Percentiles rank a stretch among this genome's conserved stretches.
Evolutionary conservation across 169 alveolate genomes (phyloP).

Genomic region (Plasmodium falciparum): DNA sequence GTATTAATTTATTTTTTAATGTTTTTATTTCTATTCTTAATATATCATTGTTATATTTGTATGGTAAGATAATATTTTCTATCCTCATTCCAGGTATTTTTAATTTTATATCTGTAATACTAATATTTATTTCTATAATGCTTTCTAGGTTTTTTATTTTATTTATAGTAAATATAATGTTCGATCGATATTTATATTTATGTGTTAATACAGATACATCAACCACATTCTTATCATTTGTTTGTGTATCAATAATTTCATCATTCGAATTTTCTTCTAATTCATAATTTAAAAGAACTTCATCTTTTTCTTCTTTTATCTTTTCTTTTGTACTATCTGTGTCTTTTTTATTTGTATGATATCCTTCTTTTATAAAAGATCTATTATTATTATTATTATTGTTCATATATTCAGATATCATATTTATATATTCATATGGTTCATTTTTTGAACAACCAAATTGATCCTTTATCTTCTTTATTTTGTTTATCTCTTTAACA

Average conservation of each 20-base stretch:
- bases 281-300: conserved; percentile 6
- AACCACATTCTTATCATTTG: conserved; percentile 32
- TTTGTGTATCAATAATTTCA: conserved; percentile 17
- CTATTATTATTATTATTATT: neutral
- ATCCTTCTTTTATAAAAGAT: neutral
- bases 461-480: too few species aligned
- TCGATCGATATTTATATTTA: conserved; percentile 53
- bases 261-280: neutral
- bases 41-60: conserved; percentile 43
- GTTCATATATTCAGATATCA: neutral
- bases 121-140: conserved; percentile 46
- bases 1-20: neutral
- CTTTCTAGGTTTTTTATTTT: conserved; percentile 51
- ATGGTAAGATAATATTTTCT: conserved; percentile 49
- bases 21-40: conserved; percentile 52
- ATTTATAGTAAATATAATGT: conserved; percentile 46
- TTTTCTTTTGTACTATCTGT: neutral
- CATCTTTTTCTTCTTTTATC: neutral
- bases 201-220: conserved; percentile 40
- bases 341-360: neutral
- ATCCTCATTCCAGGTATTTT: conserved; percentile 72
- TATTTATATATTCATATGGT: neutral
- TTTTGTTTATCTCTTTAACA: too few species aligned
- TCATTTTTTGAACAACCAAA: too few species aligned
- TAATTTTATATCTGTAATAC: conserved; percentile 39